Percentiles rank a stretch among this genome's conserved stretches.
These are phyloP conservation scores for Simmondsia chinensis DNA, from an alignment of 148 eudicot genomes.

Conservation along the genomic window DNA sequence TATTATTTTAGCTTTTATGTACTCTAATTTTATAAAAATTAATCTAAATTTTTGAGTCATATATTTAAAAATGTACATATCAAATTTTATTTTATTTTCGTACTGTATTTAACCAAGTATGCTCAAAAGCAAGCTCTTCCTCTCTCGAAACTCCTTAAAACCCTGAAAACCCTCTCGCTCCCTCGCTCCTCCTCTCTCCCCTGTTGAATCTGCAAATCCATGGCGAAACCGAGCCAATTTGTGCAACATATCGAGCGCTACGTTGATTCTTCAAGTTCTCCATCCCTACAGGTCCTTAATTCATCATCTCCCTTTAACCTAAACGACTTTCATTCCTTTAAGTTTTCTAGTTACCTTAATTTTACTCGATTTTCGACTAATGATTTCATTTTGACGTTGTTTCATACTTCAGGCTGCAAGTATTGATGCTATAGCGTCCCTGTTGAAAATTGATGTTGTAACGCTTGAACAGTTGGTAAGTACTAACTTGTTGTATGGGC, in stretches of 20 bases:
- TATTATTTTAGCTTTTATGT: too few species aligned
- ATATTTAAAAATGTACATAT: too few species aligned
- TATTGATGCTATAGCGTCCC: constrained; percentile 53
- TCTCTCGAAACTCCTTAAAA: not conserved
- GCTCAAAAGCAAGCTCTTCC: not conserved
- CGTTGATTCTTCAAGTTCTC: constrained; percentile 53
- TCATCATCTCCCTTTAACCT: not conserved
- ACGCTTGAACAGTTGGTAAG: constrained; percentile 65
- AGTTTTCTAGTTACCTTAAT: not conserved
- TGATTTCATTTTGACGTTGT: not conserved
- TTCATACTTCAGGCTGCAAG: constrained; percentile 39
- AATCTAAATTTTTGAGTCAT: too few species aligned
- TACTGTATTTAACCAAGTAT: too few species aligned
- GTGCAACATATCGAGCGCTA: constrained; percentile 56
- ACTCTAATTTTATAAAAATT: too few species aligned
- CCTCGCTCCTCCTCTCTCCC: not conserved
- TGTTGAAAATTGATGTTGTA: constrained; percentile 48
- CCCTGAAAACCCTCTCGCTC: not conserved
- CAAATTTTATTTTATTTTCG: too few species aligned
- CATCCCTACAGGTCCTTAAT: constrained; percentile 54
- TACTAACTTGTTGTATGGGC: too few species aligned
- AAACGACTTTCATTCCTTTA: not conserved
- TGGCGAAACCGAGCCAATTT: constrained; percentile 32
- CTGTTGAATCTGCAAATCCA: constrained; percentile 1
- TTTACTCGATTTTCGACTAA: not conserved